phyloP scores from a whole-genome alignment of 257 asterid species.

The Catharanthus roseus region DNA sequence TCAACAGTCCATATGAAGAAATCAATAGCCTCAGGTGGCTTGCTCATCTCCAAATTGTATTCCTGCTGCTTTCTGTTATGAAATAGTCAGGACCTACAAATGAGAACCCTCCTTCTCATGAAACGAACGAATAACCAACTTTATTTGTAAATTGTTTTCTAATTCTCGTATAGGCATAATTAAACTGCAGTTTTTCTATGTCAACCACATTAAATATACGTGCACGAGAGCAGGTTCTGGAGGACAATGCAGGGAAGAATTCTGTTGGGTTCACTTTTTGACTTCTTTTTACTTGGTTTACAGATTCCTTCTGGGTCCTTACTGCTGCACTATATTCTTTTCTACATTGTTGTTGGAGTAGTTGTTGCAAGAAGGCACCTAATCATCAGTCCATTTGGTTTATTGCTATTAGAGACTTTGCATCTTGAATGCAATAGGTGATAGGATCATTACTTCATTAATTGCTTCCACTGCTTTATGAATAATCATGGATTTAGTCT shows the following conservation, averaged over 20 bases:
- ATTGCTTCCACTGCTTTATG: neutral
- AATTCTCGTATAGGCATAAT: neutral
- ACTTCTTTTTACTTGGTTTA: neutral
- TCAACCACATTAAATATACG: neutral
- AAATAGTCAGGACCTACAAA: neutral
- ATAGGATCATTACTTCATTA: neutral
- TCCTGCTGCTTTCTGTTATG: neutral
- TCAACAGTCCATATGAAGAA: constrained; percentile 38
- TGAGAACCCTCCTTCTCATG: neutral
- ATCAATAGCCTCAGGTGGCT: constrained; percentile 36
- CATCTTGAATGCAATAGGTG: neutral
- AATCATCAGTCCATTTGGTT: neutral
- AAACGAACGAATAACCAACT: neutral
- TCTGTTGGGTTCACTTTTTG: neutral
- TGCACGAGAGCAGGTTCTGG: neutral
- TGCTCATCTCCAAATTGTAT: constrained; percentile 8
- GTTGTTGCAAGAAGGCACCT: neutral
- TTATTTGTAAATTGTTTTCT: neutral
- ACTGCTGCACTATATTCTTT: neutral
- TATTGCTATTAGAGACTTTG: neutral
- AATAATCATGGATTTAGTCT: neutral
- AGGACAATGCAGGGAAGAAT: neutral
- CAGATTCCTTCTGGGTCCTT: neutral
- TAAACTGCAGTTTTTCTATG: neutral
- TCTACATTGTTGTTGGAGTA: neutral